Evolutionary conservation across 2,329 filamentous ascomycete genomes (phyloP).

Genomic region (Ophiostoma sp.): DNA sequence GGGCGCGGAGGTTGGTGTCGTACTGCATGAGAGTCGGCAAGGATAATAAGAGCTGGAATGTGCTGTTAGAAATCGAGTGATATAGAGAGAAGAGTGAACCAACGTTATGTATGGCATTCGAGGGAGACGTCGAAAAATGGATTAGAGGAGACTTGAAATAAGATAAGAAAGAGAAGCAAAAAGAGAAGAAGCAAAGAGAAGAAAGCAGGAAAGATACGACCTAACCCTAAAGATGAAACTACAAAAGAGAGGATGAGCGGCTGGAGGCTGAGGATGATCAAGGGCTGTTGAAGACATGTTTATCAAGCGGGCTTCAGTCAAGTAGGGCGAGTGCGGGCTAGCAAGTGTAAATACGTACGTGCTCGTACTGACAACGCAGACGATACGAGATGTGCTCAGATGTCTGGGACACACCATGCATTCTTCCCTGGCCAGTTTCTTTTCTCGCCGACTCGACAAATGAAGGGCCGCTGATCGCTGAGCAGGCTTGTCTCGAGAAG

Average conservation of each 20-base stretch:
- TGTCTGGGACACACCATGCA: no score
- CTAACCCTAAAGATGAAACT: not conserved
- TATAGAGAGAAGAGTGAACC: no score
- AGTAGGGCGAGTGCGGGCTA: not conserved
- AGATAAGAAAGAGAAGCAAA: not conserved
- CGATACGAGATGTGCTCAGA: not conserved
- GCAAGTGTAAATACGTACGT: not conserved
- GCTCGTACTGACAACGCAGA: not conserved
- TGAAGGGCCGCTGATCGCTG: no score
- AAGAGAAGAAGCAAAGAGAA: not conserved
- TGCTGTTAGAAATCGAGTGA: no score
- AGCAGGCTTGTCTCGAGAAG: no score
- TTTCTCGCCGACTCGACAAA: no score
- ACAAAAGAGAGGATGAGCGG: not conserved
- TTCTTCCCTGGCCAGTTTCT: no score
- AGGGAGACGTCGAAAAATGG: no score
- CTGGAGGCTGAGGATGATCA: not conserved
- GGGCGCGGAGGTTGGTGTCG: slow-evolving; percentile 14
- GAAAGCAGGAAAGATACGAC: not conserved
- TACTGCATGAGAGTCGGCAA: slow-evolving; percentile 10
- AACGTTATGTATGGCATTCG: no score
- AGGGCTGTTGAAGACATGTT: not conserved
- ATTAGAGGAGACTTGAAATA: not conserved
- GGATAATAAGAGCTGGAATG: no score
- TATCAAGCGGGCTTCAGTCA: not conserved